Evolutionary conservation across 2,329 filamentous ascomycete species (phyloP), one percentile per base, ranked within the genome.

Genomic region (Cyphellophora europaea): DNA sequence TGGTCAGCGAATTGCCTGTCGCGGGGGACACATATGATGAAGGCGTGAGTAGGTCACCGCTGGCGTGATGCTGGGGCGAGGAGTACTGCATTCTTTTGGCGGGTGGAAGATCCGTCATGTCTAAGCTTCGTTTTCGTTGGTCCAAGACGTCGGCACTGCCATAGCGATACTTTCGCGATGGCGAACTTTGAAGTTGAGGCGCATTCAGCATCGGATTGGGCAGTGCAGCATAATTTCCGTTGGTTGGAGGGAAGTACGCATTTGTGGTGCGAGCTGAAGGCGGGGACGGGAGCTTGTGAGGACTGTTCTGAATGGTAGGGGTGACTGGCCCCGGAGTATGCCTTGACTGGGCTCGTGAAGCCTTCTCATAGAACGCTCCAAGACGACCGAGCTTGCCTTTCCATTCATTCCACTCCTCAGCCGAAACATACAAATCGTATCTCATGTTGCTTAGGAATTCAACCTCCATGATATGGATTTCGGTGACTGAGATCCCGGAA

Each of bases 391-490:
- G 67, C 56, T 87, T 87, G 42, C 69, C 66, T 51, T 95, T 79
- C 91, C 91, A 96, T 35, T 78, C 72, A 32, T 77, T 71, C 91
- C 91, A 98, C 55, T 94, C 76, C 35, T 77, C 71, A 53, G 86
- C 79, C 3, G 88, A 93, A 3, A 85, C 86, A 54, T 89, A 79
- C 5, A 98, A 67, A 50, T 85, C 87, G 61, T 96, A 98, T 52
- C 89, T 78, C 80, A 98, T 93, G 59, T 96, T 96, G 67, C 89
- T 95, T 44, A 98, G 67, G 51, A 98, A 98, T 58, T 98, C 91
- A n/a, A 98, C 91, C 58, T 98, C 91, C 91, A 98, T 98, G 29
- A 95, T 82, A 56, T 98, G 91, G 33, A 98, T 94, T 59, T 98
- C 91, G 41, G 82, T 78, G 10, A 96, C 89, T 2, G 84, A 79